Conservation (phyloP, 108 stramenopile genomes). For the Aurantiochytrium sp. region DNA sequence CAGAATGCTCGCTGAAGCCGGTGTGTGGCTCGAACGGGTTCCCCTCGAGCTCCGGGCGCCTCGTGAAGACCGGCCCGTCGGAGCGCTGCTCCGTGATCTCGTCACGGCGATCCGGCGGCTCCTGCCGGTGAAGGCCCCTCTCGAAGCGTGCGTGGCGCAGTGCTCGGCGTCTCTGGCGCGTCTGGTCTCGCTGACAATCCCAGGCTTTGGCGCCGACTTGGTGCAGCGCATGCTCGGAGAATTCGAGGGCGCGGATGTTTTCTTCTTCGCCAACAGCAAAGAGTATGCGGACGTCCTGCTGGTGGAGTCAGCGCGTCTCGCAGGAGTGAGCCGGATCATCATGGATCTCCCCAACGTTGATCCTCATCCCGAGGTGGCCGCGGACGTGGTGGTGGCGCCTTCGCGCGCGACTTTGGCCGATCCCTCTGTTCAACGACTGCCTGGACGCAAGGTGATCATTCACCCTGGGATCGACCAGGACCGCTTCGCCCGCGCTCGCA, state of each 20-base stretch:
- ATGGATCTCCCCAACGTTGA: slow-evolving; percentile 45
- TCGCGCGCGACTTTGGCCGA: slow-evolving; percentile 44
- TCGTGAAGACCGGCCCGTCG: not conserved
- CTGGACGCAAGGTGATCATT: slow-evolving; percentile 32
- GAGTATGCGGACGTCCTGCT: not conserved
- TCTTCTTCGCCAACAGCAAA: not conserved
- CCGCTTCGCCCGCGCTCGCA: not conserved
- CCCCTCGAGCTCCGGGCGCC: not conserved
- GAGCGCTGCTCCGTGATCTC: too few relatives aligned
- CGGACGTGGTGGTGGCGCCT: slow-evolving; percentile 43
- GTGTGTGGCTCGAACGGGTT: not conserved
- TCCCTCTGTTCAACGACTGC: not conserved
- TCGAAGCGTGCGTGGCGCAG: not conserved
- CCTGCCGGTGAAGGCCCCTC: too few relatives aligned
- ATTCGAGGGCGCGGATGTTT: not conserved
- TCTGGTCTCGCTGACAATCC: not conserved
- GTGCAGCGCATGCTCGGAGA: not conserved
- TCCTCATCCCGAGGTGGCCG: not conserved
- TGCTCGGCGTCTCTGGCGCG: not conserved
- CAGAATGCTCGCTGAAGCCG: too few relatives aligned
- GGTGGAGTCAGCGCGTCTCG: not conserved
- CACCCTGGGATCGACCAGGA: slow-evolving; percentile 35
- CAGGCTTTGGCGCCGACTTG: not conserved
- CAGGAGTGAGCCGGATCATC: slow-evolving; percentile 22
- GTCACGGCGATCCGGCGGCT: not conserved